phyloP scores from a whole-genome alignment of 441 rosid genomes.

The Populus hybrid region DNA sequence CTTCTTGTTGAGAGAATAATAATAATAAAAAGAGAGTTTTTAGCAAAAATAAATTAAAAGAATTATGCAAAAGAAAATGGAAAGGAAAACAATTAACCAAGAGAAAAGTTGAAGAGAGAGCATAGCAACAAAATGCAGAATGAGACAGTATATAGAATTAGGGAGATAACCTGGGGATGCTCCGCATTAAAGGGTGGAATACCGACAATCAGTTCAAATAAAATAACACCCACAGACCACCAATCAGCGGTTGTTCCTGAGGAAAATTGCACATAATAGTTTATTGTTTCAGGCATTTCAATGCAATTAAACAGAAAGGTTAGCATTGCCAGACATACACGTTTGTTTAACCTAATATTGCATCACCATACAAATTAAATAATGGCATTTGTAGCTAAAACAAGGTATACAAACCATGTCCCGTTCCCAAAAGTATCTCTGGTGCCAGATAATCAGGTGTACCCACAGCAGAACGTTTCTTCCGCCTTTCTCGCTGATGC shows the following conservation, averaged over 20 bases:
- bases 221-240: conserved; percentile 99
- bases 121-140: conserved; percentile 10
- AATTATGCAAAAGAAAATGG: neutral
- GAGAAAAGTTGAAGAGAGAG: conserved; percentile 1
- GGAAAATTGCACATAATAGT: conserved; percentile 15
- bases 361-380: conserved; percentile 19
- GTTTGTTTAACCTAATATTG: conserved; percentile 1
- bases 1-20: neutral
- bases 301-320: conserved; percentile 12
- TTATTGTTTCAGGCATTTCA: conserved; percentile 2
- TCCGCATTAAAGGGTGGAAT: conserved; percentile 99
- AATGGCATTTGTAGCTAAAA: conserved; percentile 25
- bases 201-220: conserved; percentile 94
- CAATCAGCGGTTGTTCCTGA: conserved; percentile 99
- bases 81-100: neutral
- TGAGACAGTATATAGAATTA: conserved; percentile 9
- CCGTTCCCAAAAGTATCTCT: conserved; percentile 98
- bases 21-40: neutral
- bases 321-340: neutral
- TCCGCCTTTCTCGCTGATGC: conserved; percentile 68
- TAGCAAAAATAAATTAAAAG: neutral
- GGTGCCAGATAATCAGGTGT: conserved; percentile 99
- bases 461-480: conserved; percentile 99
- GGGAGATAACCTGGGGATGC: conserved; percentile 81
- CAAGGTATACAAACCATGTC: conserved; percentile 82